A percentile compares a stretch with the other conserved stretches of the same genome.
Conservation (phyloP, 2,329 filamentous ascomycete species). For the Reticulascus tulasneorum region DNA sequence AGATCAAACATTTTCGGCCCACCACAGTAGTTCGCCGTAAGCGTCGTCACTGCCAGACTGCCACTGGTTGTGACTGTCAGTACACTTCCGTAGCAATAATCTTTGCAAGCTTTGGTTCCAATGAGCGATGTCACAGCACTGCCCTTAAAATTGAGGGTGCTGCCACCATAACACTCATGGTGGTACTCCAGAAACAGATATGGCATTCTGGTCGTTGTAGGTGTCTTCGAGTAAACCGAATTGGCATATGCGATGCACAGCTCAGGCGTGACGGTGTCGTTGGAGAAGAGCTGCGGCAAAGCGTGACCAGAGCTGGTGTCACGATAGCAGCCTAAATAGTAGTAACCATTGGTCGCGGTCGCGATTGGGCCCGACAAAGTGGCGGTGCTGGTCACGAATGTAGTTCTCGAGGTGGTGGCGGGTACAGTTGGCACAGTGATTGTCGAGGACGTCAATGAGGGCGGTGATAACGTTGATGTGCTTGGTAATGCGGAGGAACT, state of each 20-base stretch:
- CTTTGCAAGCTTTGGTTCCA: slow-evolving; percentile 25
- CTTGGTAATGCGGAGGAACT: neutral
- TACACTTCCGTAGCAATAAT: slow-evolving; percentile 21
- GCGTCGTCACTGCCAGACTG: slow-evolving; percentile 17
- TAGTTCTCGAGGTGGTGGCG: slow-evolving; percentile 7
- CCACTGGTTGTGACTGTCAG: slow-evolving; percentile 16
- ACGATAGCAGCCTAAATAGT: slow-evolving; percentile 24
- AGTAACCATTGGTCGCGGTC: slow-evolving; percentile 22
- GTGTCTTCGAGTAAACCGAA: slow-evolving; percentile 19
- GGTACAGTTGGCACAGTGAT: slow-evolving; percentile 7
- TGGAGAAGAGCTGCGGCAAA: slow-evolving; percentile 24
- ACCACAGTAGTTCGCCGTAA: slow-evolving; percentile 25
- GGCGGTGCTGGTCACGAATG: neutral
- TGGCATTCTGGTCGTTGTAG: slow-evolving; percentile 20
- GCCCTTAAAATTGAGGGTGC: slow-evolving; percentile 17
- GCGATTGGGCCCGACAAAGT: slow-evolving; percentile 10
- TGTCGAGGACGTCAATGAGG: slow-evolving; percentile 1
- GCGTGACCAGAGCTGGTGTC: slow-evolving; percentile 23
- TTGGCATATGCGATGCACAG: slow-evolving; percentile 28
- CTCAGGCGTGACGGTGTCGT: slow-evolving; percentile 27
- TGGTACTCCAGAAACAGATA: slow-evolving; percentile 29
- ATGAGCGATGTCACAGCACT: slow-evolving; percentile 19
- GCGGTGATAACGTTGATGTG: neutral
- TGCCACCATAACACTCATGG: slow-evolving; percentile 27
- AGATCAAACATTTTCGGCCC: slow-evolving; percentile 29